These are phyloP conservation scores for Vanrija sp. DNA, from an alignment of 1,284 basidiomycete genomes.

Conservation along the genomic window DNA sequence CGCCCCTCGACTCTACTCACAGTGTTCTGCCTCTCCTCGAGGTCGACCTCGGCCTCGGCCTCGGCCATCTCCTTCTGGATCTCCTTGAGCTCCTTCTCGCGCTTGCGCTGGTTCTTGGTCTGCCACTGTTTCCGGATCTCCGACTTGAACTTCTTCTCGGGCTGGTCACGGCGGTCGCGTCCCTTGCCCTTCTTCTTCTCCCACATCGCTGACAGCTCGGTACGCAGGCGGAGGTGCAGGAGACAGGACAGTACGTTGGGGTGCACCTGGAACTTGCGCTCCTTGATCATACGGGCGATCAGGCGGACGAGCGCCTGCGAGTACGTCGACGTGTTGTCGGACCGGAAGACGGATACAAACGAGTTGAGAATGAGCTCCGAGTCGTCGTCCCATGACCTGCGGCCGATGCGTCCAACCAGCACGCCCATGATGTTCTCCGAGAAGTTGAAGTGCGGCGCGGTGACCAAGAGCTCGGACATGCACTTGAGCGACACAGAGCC, in stretches of 20 bases:
- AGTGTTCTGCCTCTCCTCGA: conserved; percentile 77
- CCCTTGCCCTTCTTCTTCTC: conserved; percentile 50
- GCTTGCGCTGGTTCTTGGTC: conserved; percentile 82
- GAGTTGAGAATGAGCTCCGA: conserved; percentile 78
- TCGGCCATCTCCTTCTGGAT: conserved; percentile 86
- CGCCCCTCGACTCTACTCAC: conserved; percentile 53
- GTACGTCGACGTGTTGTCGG: conserved; percentile 71
- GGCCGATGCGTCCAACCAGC: conserved; percentile 77
- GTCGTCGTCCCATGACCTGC: conserved; percentile 80
- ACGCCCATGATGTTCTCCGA: conserved; percentile 85
- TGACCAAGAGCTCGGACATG: conserved; percentile 78
- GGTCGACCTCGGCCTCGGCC: conserved; percentile 90
- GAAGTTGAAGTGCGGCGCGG: conserved; percentile 96
- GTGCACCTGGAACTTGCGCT: conserved; percentile 82
- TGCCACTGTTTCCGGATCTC: conserved; percentile 63
- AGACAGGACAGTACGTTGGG: conserved; percentile 83
- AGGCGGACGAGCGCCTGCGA: conserved; percentile 87
- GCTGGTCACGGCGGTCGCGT: conserved; percentile 56
- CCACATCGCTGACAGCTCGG: conserved; percentile 63
- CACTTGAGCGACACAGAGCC: conserved; percentile 70
- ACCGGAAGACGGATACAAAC: conserved; percentile 72
- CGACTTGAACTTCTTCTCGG: conserved; percentile 57
- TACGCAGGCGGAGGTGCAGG: conserved; percentile 78
- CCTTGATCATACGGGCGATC: conserved; percentile 94
- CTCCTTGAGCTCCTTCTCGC: conserved; percentile 73